phyloP scores from a whole-genome alignment of 208 protist genomes.

The Spongospora subterranea region DNA sequence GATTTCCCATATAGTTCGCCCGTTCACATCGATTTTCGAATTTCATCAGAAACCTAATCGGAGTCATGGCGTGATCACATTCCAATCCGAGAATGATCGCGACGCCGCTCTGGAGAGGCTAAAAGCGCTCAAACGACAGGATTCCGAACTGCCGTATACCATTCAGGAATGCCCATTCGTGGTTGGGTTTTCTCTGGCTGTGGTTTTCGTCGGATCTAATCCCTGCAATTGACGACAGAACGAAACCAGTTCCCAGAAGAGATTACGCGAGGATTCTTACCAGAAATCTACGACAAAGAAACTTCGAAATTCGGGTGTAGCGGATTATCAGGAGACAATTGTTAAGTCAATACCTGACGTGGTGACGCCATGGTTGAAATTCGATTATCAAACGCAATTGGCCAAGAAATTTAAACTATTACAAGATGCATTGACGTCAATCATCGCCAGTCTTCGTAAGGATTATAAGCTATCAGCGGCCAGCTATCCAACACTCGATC shows the following conservation, averaged over 20 bases:
- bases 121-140: neutral
- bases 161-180: neutral
- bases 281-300: neutral
- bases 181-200: neutral
- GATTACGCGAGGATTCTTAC: neutral
- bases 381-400: neutral
- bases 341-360: neutral
- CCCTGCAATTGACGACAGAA: neutral
- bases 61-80: neutral
- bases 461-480: neutral
- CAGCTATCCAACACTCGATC: neutral
- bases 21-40: neutral
- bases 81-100: neutral
- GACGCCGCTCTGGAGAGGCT: neutral
- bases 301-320: neutral
- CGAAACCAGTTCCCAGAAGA: neutral
- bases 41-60: constrained; percentile 35
- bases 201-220: neutral
- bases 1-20: neutral
- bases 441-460: neutral
- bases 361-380: neutral
- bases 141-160: neutral
- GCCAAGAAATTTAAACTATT: neutral
- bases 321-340: constrained; percentile 25
- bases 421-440: neutral